A percentile compares a stretch with the other conserved stretches of the same genome.
phyloP scores from a whole-genome alignment of 164 flowering plant genomes.

The Sedum album region DNA sequence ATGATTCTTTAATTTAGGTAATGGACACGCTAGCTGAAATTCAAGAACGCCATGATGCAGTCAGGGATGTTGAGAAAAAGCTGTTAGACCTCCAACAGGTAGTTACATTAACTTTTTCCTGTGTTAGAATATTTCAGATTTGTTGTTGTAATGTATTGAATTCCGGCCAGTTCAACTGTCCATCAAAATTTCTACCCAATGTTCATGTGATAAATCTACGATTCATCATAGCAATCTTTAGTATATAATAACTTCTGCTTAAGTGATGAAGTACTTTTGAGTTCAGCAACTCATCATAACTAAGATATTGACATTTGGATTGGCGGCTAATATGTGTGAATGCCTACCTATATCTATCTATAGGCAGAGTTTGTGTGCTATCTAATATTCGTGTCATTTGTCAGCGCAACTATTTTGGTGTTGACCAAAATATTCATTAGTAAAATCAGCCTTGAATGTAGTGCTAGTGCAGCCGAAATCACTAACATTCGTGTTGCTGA shows the following conservation, averaged over 20 bases:
- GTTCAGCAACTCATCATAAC: too few species aligned
- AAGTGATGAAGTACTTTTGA: not conserved
- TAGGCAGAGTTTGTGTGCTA: too few species aligned
- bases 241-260: not conserved
- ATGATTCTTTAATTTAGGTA: constrained; percentile 32
- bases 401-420: not conserved
- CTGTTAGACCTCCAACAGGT: constrained; percentile 11
- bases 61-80: constrained; percentile 10
- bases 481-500: not conserved
- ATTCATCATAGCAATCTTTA: not conserved
- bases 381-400: too few species aligned
- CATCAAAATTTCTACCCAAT: too few species aligned
- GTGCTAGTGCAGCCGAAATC: not conserved
- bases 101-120: not conserved
- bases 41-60: constrained; percentile 48
- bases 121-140: not conserved
- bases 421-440: too few species aligned
- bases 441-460: too few species aligned
- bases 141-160: not conserved
- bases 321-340: too few species aligned
- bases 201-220: not conserved
- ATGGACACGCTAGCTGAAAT: constrained; percentile 95
- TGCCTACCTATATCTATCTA: too few species aligned
- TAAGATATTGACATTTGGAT: too few species aligned
- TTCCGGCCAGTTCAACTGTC: not conserved